Evolutionary conservation across 1,284 basidiomycete genomes (phyloP).

Genomic region (Pascua sp.): DNA sequence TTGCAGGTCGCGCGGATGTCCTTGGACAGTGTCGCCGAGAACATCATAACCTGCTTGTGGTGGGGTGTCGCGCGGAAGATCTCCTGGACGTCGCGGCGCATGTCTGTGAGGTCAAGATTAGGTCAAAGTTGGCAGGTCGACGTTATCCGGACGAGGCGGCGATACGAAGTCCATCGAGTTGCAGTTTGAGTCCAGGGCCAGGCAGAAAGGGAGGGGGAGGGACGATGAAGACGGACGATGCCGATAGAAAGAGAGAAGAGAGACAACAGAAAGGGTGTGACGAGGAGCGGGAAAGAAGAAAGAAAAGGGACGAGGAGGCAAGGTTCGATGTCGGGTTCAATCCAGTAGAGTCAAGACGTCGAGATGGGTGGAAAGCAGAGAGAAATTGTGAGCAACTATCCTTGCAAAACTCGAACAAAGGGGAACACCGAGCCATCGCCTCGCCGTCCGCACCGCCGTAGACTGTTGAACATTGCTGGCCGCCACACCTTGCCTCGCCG

Average conservation of each 20-base stretch:
- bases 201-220: not conserved
- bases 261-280: not conserved
- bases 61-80: constrained; percentile 99
- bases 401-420: constrained; percentile 18
- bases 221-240: not conserved
- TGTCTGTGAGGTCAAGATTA: constrained; percentile 63
- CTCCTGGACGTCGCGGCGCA: constrained; percentile 99
- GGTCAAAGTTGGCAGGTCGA: constrained; percentile 1
- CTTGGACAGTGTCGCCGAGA: constrained; percentile 96
- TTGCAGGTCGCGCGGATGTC: constrained; percentile 97
- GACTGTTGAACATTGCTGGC: not conserved
- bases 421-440: constrained; percentile 27
- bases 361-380: constrained; percentile 1
- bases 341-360: not conserved
- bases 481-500: constrained; percentile 3
- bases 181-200: not conserved
- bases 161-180: not conserved
- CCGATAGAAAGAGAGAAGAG: not conserved
- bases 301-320: no score
- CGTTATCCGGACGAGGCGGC: not conserved
- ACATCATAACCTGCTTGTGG: constrained; percentile 99
- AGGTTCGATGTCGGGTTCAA: not conserved
- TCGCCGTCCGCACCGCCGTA: not conserved
- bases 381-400: constrained; percentile 14
- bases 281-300: no score